Evolutionary conservation across 192 early-diverging fungal species (phyloP).

Genomic region (Backusella parvicylindrica): DNA sequence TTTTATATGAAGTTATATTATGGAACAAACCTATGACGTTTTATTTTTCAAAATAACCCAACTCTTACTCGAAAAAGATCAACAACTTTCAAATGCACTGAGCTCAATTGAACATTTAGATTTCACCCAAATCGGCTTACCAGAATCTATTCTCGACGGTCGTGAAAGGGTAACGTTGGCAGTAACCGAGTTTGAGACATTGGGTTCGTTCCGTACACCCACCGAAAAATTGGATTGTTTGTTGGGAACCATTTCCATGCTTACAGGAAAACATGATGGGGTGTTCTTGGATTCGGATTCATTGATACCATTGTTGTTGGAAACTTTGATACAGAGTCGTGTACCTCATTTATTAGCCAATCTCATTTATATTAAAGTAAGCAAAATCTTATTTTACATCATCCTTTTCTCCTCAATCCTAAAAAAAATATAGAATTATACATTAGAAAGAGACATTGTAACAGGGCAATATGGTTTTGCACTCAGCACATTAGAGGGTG

Average conservation of each 20-base stretch:
- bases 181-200: slow-evolving; percentile 39
- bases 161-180: slow-evolving; percentile 32
- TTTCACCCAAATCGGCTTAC: slow-evolving; percentile 44
- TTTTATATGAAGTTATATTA: slow-evolving; percentile 36
- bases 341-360: slow-evolving; percentile 44
- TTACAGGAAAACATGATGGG: slow-evolving; percentile 5
- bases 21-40: slow-evolving; percentile 53
- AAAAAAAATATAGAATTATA: slow-evolving; percentile 32
- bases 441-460: slow-evolving; percentile 36
- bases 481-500: slow-evolving; percentile 47
- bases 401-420: neutral
- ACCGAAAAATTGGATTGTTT: slow-evolving; percentile 46
- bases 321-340: slow-evolving; percentile 42
- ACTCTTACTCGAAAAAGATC: slow-evolving; percentile 35
- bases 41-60: slow-evolving; percentile 49
- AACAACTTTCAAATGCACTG: slow-evolving; percentile 33
- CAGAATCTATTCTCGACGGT: slow-evolving; percentile 27
- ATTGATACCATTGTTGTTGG: slow-evolving; percentile 43
- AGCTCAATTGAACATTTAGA: slow-evolving; percentile 35
- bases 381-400: too few species aligned
- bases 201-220: slow-evolving; percentile 45
- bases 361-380: slow-evolving; percentile 44
- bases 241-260: slow-evolving; percentile 28
- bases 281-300: slow-evolving; percentile 34
- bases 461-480: slow-evolving; percentile 44